A percentile compares a stretch with the other conserved stretches of the same genome.
Conservation (phyloP, 2,329 filamentous ascomycete genomes). For the Colletotrichum limetticola region DNA sequence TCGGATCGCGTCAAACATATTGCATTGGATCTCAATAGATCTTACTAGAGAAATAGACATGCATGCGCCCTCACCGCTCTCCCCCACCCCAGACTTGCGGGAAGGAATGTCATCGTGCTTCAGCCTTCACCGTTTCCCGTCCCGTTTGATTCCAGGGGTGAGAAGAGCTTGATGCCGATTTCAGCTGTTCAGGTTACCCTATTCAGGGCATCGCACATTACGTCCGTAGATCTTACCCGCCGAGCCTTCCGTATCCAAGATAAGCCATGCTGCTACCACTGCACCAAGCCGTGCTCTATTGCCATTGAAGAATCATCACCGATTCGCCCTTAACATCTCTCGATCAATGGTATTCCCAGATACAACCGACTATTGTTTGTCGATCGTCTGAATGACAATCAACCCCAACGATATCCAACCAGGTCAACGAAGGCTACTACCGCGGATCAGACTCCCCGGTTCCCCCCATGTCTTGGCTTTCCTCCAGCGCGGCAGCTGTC, state of each 20-base stretch:
- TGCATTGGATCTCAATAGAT: background rate
- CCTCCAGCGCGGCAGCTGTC: background rate
- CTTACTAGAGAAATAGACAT: background rate
- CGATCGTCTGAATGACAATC: no score
- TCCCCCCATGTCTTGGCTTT: conserved; percentile 8
- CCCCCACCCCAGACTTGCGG: background rate
- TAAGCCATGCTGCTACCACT: no score
- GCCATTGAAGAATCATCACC: background rate
- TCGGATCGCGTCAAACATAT: background rate
- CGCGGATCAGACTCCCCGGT: conserved; percentile 1
- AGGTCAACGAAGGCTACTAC: background rate
- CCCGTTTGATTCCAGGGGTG: background rate
- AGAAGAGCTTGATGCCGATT: no score
- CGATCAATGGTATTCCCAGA: background rate
- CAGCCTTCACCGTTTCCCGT: background rate
- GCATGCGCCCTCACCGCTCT: background rate
- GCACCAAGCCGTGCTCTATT: background rate
- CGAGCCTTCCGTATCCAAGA: no score
- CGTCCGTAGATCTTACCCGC: conserved; percentile 11
- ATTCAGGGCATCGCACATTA: background rate
- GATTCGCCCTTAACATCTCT: no score
- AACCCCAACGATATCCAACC: background rate
- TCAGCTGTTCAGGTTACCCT: background rate
- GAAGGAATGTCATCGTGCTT: background rate
- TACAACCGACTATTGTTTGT: background rate